Base-by-base conservation (phyloP, 2,329 filamentous ascomycete genomes). In the Albifimbria verrucaria region DNA sequence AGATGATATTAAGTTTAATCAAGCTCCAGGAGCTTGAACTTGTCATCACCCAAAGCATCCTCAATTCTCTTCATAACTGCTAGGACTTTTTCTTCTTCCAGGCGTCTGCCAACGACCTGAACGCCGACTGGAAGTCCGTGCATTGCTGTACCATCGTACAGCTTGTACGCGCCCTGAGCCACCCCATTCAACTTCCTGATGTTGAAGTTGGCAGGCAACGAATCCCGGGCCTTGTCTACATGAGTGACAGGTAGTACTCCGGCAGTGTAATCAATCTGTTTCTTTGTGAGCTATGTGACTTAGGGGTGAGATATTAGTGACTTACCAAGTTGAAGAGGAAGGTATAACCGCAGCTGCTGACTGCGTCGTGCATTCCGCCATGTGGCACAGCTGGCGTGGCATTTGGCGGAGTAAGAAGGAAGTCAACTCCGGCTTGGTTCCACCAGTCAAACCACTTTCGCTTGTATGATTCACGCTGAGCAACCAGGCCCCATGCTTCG, bases 351-450 rank as follows among this genome's bases (percentile, higher is more conserved):
- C 92, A 97, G 59, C 87, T 90, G 57, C 88, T 89, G 44, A 94
- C 85, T 3, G 90, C 90, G 62, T 93, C 86, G 59, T 84, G 83
- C 91, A 96, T 97, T 0, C 85, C 92, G 46, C 86, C 83, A 66
- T 96, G 92, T 1, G 92, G 92, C 3, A 96, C 83, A 1, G 92
- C 92, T 1, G 92, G 92, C 1, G 91, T 96, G 0, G 92, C 91
- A 68, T 97, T 96, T 0, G 87, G 91, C n/a, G 89, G 88, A 10
- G 88, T 85, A 28, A 97, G 72, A 59, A 97, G 79, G 58, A 92
- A 86, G 70, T 97, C 92, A 58, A 92, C 74, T 46, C 85, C 76
- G 36, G 82, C 80, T 11, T 79, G 74, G 55, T 90, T 82, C 90
- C 91, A 95, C 89, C 91, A 97, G 21, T 87, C 82, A 68, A 90